Evolutionary conservation across 2,329 filamentous ascomycete species (phyloP).

Genomic region (Diaporthe velutina): DNA sequence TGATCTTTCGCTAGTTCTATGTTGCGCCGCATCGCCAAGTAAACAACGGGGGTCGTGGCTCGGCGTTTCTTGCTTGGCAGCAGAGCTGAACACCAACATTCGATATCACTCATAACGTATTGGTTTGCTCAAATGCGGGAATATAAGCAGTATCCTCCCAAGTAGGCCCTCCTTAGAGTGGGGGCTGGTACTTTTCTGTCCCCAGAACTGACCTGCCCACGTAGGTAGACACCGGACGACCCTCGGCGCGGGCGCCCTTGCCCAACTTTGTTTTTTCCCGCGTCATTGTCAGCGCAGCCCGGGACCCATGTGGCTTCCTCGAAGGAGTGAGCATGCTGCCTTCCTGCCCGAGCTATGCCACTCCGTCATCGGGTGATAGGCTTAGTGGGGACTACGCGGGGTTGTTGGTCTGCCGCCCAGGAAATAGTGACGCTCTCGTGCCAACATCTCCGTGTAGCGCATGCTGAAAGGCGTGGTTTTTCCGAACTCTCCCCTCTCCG

Average conservation of each 20-base stretch:
- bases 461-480: not conserved
- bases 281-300: constrained; percentile 1
- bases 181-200: constrained; percentile 22
- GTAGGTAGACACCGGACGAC: not conserved
- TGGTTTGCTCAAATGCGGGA: constrained; percentile 10
- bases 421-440: constrained; percentile 9
- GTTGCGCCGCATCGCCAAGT: constrained; percentile 28
- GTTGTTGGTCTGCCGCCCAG: constrained; percentile 4
- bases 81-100: constrained; percentile 5
- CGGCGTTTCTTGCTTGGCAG: constrained; percentile 26
- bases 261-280: not conserved
- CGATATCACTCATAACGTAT: constrained; percentile 22
- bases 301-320: not conserved
- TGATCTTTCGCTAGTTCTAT: constrained; percentile 14
- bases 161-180: not conserved
- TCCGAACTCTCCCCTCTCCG: constrained; percentile 15
- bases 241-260: not conserved
- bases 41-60: not conserved
- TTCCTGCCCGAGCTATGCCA: not conserved
- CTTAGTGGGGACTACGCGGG: not conserved
- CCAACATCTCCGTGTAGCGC: not conserved
- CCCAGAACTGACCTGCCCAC: not conserved
- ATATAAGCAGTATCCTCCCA: not conserved
- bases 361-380: constrained; percentile 13
- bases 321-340: not conserved